phyloP scores from a whole-genome alignment of 495 filamentous ascomycete species.

The Coniosporium apollinis region DNA sequence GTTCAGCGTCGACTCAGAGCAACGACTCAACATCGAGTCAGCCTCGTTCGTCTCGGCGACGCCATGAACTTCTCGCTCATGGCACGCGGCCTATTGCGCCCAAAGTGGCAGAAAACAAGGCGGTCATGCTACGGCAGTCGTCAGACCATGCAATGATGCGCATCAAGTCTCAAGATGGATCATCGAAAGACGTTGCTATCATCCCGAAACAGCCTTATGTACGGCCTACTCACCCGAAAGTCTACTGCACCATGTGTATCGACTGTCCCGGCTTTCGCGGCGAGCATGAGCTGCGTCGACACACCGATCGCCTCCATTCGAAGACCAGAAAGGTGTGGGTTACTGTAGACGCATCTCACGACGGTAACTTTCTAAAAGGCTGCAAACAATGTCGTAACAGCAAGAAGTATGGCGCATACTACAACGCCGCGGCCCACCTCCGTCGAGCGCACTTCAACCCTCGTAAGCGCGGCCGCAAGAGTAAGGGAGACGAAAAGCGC shows the following conservation, averaged over 20 bases:
- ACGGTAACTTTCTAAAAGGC: conserved; percentile 39
- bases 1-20: conserved; percentile 14
- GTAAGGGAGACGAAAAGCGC: conserved; percentile 45
- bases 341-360: conserved; percentile 41
- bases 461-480: conserved; percentile 35
- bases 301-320: conserved; percentile 66
- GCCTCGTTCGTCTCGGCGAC: conserved; percentile 12
- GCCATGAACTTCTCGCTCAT: conserved; percentile 13
- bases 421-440: conserved; percentile 88
- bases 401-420: conserved; percentile 82
- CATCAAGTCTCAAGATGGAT: conserved; percentile 39
- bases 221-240: conserved; percentile 60
- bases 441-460: conserved; percentile 76
- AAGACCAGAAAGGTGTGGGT: conserved; percentile 63
- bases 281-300: conserved; percentile 81
- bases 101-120: conserved; percentile 10
- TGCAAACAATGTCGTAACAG: conserved; percentile 70
- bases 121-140: conserved; percentile 6
- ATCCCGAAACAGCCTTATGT: conserved; percentile 59
- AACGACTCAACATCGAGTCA: conserved; percentile 9
- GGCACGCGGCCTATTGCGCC: conserved; percentile 10
- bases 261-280: conserved; percentile 80
- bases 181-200: conserved; percentile 39
- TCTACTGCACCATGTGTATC: conserved; percentile 56
- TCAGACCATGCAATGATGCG: conserved; percentile 34